These are phyloP conservation scores for Biscutella laevigata DNA, from an alignment of 441 rosid genomes.

Conservation along the genomic window DNA sequence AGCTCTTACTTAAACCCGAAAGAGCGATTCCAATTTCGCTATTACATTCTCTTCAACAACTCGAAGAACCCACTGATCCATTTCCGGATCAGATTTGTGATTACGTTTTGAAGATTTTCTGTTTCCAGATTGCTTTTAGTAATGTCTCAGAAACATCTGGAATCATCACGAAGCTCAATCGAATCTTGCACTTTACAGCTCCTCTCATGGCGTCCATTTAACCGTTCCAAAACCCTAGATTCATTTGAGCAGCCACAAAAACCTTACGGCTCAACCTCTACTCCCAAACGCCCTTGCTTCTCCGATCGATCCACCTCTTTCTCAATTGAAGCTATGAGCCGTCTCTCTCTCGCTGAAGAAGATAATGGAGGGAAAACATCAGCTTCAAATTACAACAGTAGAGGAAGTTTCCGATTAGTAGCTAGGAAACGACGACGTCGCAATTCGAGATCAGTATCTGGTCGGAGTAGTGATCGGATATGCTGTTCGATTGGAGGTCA, in stretches of 20 bases:
- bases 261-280: conserved; percentile 20
- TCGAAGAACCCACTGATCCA: neutral
- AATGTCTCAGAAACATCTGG: conserved; percentile 50
- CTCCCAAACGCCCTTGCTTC: conserved; percentile 77
- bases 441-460: conserved; percentile 81
- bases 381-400: conserved; percentile 22
- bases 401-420: conserved; percentile 38
- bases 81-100: neutral
- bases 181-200: conserved; percentile 72
- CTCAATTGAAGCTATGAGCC: conserved; percentile 54
- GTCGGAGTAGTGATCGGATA: conserved; percentile 85
- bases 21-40: neutral
- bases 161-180: conserved; percentile 46
- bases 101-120: too few species aligned
- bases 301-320: conserved; percentile 89
- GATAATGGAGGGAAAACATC: conserved; percentile 37
- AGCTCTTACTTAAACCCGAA: conserved; percentile 11
- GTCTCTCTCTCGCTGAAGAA: conserved; percentile 61
- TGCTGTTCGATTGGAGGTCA: conserved; percentile 85
- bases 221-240: conserved; percentile 44
- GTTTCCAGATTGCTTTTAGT: too few species aligned
- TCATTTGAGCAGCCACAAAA: conserved; percentile 30
- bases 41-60: neutral
- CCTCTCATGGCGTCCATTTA: conserved; percentile 68
- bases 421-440: conserved; percentile 71